Evolutionary conservation across 805 yeast species (phyloP).

Genomic region (Ogataea nakhonphanomensis): DNA sequence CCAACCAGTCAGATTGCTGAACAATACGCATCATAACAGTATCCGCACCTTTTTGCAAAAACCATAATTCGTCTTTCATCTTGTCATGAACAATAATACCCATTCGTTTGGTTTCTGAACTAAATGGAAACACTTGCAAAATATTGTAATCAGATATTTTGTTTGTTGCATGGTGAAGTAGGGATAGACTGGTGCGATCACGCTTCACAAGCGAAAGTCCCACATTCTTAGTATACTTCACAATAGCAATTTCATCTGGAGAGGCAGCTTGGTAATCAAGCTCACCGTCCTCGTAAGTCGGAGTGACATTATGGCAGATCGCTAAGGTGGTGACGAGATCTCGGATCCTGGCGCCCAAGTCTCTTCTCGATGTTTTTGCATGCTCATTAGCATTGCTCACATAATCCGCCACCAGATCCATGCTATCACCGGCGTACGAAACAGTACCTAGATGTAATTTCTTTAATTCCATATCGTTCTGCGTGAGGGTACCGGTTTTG

Average conservation of each 20-base stretch:
- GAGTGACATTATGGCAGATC: constrained; percentile 96
- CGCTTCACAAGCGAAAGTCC: constrained; percentile 80
- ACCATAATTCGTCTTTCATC: constrained; percentile 70
- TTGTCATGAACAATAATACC: constrained; percentile 75
- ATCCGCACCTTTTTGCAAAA: constrained; percentile 93
- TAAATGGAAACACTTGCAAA: constrained; percentile 86
- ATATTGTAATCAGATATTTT: constrained; percentile 57
- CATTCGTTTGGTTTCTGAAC: constrained; percentile 95
- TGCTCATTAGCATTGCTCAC: constrained; percentile 38
- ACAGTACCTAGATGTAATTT: constrained; percentile 91
- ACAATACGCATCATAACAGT: constrained; percentile 87
- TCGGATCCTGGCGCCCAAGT: constrained; percentile 69
- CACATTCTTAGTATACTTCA: constrained; percentile 80
- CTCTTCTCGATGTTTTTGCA: constrained; percentile 49
- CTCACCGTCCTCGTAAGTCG: constrained; percentile 75
- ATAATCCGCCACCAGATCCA: constrained; percentile 81
- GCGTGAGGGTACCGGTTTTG: constrained; percentile 96
- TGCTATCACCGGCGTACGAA: constrained; percentile 85
- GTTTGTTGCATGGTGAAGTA: constrained; percentile 60
- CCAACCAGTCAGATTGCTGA: constrained; percentile 88
- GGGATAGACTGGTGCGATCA: constrained; percentile 71
- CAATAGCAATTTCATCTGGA: constrained; percentile 98
- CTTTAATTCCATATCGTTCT: constrained; percentile 95
- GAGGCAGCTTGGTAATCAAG: constrained; percentile 94
- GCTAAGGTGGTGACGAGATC: constrained; percentile 82